Conservation (phyloP, 192 early-diverging fungal genomes). For the Chytriomyces confervae region DNA sequence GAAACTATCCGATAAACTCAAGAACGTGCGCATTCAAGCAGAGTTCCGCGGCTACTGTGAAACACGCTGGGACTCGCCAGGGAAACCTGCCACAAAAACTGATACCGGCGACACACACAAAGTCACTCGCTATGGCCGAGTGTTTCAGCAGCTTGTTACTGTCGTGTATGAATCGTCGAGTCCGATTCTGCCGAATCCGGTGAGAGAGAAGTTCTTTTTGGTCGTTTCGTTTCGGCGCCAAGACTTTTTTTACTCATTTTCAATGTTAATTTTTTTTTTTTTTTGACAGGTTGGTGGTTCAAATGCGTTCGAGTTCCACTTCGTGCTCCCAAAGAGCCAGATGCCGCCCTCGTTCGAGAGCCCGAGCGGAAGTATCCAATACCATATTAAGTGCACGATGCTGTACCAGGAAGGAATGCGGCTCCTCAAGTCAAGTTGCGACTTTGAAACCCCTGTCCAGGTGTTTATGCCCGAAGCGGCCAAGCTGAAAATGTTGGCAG, state of each 20-base stretch:
- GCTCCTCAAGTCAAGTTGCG: slow-evolving; percentile 19
- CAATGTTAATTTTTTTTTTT: neutral
- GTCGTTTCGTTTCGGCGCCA: neutral
- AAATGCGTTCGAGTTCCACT: neutral
- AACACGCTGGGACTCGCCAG: slow-evolving; percentile 11
- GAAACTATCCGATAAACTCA: slow-evolving; percentile 14
- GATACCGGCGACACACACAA: neutral
- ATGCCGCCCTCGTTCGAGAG: neutral
- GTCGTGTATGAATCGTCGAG: slow-evolving; percentile 19
- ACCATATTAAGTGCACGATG: slow-evolving; percentile 32
- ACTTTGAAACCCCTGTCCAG: slow-evolving; percentile 23
- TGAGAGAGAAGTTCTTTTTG: neutral
- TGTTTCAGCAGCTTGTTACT: slow-evolving; percentile 27
- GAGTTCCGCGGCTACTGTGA: slow-evolving; percentile 18
- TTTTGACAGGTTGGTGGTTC: neutral
- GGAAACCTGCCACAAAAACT: neutral
- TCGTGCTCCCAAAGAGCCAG: neutral
- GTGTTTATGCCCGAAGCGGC: slow-evolving; percentile 29
- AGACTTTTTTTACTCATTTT: too few species aligned
- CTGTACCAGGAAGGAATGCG: slow-evolving; percentile 32
- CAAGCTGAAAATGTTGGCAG: slow-evolving; percentile 7
- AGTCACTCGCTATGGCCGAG: neutral
- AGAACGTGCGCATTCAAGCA: slow-evolving; percentile 9
- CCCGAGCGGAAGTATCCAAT: slow-evolving; percentile 8
- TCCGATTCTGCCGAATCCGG: slow-evolving; percentile 4